Evolutionary conservation across 768 basidiomycete genomes (phyloP), one percentile per base, ranked within the genome.

Genomic region (Mycena galericulata): DNA sequence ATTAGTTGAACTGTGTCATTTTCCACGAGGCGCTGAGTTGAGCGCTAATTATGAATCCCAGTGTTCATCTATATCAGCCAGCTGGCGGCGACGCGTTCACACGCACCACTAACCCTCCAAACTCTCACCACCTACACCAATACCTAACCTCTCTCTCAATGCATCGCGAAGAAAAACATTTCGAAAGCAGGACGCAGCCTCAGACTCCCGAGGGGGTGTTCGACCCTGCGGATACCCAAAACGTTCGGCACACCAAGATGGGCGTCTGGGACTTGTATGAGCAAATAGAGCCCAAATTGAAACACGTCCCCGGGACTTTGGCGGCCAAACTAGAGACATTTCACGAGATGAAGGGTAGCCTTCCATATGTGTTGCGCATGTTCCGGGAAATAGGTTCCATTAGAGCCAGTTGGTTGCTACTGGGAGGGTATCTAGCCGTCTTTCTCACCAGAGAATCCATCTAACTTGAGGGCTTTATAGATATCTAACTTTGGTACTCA

Each of bases 181-280:
- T 12, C 27, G 47, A 47, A 11, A 40, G 61, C 32, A 54, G 24
- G 20, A 20, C 22, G 1, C 47, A n/a, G 11, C 36, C 12, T 8
- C 11, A 43, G 12, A 59, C 51, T 40, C 20, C 17, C 72, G 34
- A 80, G 65, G 79, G 79, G 29, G 77, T 68, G 14, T 83, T 82
- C 62, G 78, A 84, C 71, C 78, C 82, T 14, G 73, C 74, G 20
- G 80, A 84, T 63, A 65, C 75, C 9, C 70, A 71, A 32, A 78
- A 80, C 62, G 85, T 93, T 69, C 87, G 87, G 62, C 90, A 92
- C 69, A 87, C 86, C 15, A 83, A 79, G 27, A 66, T 92, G 43
- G 92, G 92, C 45, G 88, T 93, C 45, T 94, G 92, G 92, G 91
- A 93, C 71, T 78, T 92, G 30, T 94, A 93, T 75, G 88, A 92